These are phyloP conservation scores for Aspergillus calidoustus DNA, from an alignment of 2,329 filamentous ascomycete genomes.

Conservation along the genomic window DNA sequence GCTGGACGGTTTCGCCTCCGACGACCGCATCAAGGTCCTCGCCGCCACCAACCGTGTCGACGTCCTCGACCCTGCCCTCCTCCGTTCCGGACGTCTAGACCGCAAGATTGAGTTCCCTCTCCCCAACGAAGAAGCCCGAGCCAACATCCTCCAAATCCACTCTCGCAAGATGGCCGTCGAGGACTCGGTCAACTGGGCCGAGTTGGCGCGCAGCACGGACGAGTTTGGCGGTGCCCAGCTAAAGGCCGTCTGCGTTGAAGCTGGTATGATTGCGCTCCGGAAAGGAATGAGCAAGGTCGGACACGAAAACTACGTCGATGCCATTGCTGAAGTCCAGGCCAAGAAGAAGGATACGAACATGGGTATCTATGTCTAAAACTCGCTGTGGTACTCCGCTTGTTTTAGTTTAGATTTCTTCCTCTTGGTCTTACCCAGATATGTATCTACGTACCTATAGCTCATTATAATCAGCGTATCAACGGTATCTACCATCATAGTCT, in stretches of 20 bases:
- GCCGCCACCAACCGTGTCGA: constrained; percentile 94
- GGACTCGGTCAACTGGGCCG: constrained; percentile 90
- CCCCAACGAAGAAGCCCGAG: constrained; percentile 95
- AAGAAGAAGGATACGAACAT: constrained; percentile 83
- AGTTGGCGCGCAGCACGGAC: constrained; percentile 93
- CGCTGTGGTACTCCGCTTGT: not conserved
- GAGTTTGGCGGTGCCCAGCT: constrained; percentile 98
- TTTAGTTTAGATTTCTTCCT: constrained; percentile 3
- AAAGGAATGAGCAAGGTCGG: constrained; percentile 95
- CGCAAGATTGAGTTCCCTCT: constrained; percentile 98
- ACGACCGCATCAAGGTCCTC: constrained; percentile 95
- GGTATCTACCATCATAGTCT: not conserved
- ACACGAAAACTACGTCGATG: constrained; percentile 98
- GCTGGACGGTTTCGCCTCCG: constrained; percentile 94
- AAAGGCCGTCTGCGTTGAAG: constrained; percentile 98
- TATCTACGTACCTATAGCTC: constrained; percentile 16
- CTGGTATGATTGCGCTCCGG: constrained; percentile 96
- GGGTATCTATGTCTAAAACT: constrained; percentile 48
- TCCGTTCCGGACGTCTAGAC: constrained; percentile 90
- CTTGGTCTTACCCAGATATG: constrained; percentile 6
- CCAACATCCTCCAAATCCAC: constrained; percentile 97
- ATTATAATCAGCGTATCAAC: constrained; percentile 11
- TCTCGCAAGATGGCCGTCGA: constrained; percentile 98
- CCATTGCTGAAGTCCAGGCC: constrained; percentile 84
- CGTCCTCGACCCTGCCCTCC: constrained; percentile 86